Evolutionary conservation across 1,284 basidiomycete species (phyloP), one percentile per base, ranked within the genome.

Genomic region (Rhizopogon parksii): DNA sequence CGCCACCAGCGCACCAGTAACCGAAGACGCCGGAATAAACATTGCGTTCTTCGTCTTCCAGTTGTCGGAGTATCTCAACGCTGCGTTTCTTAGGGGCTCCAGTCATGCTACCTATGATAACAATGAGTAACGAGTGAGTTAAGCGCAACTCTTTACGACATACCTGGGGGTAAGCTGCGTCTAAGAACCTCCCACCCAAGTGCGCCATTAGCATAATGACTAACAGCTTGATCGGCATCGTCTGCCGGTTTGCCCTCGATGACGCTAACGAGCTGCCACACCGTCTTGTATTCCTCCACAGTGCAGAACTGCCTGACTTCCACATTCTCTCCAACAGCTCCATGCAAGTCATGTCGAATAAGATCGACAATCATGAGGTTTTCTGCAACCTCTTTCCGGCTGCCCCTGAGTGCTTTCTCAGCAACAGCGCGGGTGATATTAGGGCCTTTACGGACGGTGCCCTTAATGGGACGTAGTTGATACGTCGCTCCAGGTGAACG

Each of bases 281-380:
- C 91, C 0, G 91, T 95, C 69, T 91, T 83, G 64, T 95, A 97
- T 59, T 91, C 90, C 66, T 99, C 95, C 6, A 98, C 82, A 1
- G 72, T 72, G 69, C 95, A 97, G 58, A 99, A 88, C 56, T 91
- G 83, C 47, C 83, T 87, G 1, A 97, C 93, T 4, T 76, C 66
- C 4, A 99, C 94, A 46, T 85, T 65, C 64, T 89, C 68, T 56
- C 89, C 74, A 59, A 97, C 73, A 62, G 91, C 71, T 62, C 83
- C 70, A 73, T 88, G 83, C 30, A 99, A 73, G 68, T 99, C 95
- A 53, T 96, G 91, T 12, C 94, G 82, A 60, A 97, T 97, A 37
- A 98, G 78, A 64, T 98, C 95, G 19, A 97, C 95, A 58, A 99
- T 98, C 95, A 99, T 98, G 49, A 98, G 71, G 65, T 99, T 99